These are phyloP conservation scores for Stipa capillata DNA, from an alignment of 176 grass and related monocot species.

Conservation along the genomic window DNA sequence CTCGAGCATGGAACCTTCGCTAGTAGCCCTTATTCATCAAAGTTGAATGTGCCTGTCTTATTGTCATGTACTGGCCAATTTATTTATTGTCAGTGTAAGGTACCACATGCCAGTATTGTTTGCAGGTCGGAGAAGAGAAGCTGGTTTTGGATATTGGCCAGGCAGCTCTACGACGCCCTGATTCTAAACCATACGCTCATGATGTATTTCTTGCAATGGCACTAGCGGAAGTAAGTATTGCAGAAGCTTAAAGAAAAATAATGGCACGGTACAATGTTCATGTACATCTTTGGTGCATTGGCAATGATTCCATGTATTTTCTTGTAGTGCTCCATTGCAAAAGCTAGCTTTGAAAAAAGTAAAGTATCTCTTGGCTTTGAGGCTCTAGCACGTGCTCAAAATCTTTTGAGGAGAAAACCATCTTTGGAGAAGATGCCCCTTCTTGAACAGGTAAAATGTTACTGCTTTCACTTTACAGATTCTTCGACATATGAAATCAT, in stretches of 20 bases:
- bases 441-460: slow-evolving; percentile 68
- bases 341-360: slow-evolving; percentile 82
- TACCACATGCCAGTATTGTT: background rate
- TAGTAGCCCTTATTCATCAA: background rate
- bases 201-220: slow-evolving; percentile 92
- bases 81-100: slow-evolving; percentile 11
- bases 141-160: slow-evolving; percentile 80
- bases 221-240: slow-evolving; percentile 75
- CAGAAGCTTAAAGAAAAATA: background rate
- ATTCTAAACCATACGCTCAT: slow-evolving; percentile 80
- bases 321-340: slow-evolving; percentile 89
- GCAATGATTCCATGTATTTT: slow-evolving; percentile 27
- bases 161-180: slow-evolving; percentile 44
- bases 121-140: slow-evolving; percentile 92
- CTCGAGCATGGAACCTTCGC: background rate
- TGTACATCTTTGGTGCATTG: background rate
- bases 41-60: background rate
- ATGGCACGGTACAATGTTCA: background rate
- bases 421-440: slow-evolving; percentile 81
- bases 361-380: slow-evolving; percentile 94
- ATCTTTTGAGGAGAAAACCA: slow-evolving; percentile 73
- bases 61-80: background rate
- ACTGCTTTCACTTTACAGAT: slow-evolving; percentile 16
- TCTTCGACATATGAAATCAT: background rate
- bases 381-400: slow-evolving; percentile 89